These are phyloP conservation scores for Candida orba DNA, from an alignment of 805 yeast species.

Conservation along the genomic window DNA sequence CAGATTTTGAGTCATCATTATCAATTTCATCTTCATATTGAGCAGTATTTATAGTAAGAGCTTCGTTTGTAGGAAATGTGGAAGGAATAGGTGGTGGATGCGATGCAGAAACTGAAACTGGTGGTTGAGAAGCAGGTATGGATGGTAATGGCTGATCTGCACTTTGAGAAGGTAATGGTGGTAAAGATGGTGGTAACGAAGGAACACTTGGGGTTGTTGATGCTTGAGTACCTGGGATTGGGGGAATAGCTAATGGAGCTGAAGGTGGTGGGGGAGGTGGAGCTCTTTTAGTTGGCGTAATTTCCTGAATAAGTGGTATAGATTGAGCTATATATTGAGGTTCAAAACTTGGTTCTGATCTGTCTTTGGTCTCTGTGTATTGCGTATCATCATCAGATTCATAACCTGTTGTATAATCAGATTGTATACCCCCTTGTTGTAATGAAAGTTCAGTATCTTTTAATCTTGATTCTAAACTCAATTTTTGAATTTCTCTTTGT, in stretches of 20 bases:
- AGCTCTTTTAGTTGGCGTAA: not conserved
- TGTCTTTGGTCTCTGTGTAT: not conserved
- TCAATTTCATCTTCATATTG: not conserved
- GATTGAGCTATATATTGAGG: too few species aligned
- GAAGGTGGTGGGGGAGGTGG: not conserved
- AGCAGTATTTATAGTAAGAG: not conserved
- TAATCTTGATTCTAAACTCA: not conserved
- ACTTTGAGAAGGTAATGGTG: conserved; percentile 5
- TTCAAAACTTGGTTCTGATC: not conserved
- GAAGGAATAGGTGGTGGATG: conserved; percentile 7
- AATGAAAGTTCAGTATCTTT: not conserved
- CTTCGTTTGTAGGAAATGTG: not conserved
- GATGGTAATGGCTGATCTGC: conserved; percentile 5
- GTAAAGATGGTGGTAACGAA: conserved; percentile 19
- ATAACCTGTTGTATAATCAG: conserved; percentile 47
- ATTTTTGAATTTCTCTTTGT: conserved; percentile 14
- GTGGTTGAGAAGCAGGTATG: conserved; percentile 8
- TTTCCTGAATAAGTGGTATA: too few species aligned
- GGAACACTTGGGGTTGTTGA: conserved; percentile 7
- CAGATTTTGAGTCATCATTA: not conserved
- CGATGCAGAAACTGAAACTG: conserved; percentile 3
- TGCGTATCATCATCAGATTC: conserved; percentile 60
- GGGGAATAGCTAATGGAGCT: conserved; percentile 10
- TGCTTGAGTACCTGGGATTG: conserved; percentile 14
- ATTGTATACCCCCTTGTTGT: conserved; percentile 15